Base-by-base conservation (phyloP, 129 eudicot species). In the Arctium lappa region DNA sequence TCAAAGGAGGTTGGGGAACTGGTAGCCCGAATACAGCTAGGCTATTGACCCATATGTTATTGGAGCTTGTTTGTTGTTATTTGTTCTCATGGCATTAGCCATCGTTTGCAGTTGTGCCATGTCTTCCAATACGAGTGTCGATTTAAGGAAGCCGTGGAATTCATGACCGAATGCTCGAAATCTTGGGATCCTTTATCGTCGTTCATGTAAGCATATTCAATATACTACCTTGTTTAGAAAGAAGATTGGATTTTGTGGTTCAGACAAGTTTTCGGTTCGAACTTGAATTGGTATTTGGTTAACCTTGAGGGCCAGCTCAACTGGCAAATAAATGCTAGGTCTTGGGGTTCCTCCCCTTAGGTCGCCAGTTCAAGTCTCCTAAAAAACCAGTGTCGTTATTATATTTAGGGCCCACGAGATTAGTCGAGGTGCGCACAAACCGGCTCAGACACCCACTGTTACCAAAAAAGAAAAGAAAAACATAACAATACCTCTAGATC, bases 91-190 rank as follows among this genome's bases (percentile, higher is more conserved):
- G 27, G 36, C 48, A 63, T 15, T 60, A 22, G 30, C 18, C 32
- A 15, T 36, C 22, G 37, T 65, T 30, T 85, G 86, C 88, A 94
- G 98, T 60, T 94, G 71, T 94, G 98, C 86, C 98, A 94, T 86
- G 96, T 94, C 34, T 88, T 88, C 76, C 98, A 94, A 78, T 89
- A 85, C 29, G 86, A 94, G 76, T 94, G 98, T 85, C 93, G 89
- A 71, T 94, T 94, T 87, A 88, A 88, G 82, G 97, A 92, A 81
- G 97, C 97, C 65, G 97, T 93, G 73, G 81, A 87, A 32, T 95
- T 95, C 86, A 95, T 95, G 98, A 89, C 79, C 66, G 85, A 90
- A 46, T 89, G 97, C 85, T 91, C 98, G 48, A 56, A 81, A 27
- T 84, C 93, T 44, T 94, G 98, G 98, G 87, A 74, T 77, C 85